A percentile compares a stretch with the other conserved stretches of the same genome.
Evolutionary conservation across 2,329 filamentous ascomycete genomes (phyloP).

Genomic region (Arthrobotrys sphaeroides): DNA sequence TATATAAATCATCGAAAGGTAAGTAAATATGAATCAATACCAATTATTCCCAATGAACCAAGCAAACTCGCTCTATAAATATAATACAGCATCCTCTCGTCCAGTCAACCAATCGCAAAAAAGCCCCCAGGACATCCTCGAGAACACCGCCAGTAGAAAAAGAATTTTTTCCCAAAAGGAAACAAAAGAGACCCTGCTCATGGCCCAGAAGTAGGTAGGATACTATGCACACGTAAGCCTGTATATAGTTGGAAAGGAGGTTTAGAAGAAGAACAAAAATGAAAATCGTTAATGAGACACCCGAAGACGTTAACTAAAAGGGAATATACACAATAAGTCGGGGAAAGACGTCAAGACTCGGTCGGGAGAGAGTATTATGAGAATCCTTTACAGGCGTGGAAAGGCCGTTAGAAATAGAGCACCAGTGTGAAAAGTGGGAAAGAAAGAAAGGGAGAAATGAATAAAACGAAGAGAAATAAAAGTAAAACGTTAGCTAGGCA

Average conservation of each 20-base stretch:
- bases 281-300: background rate
- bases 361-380: slow-evolving; percentile 28
- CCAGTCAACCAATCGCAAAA: slow-evolving; percentile 30
- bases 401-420: background rate
- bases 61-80: too few species aligned
- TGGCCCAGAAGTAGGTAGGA: slow-evolving; percentile 22
- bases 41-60: too few species aligned
- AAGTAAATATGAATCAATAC: slow-evolving; percentile 2
- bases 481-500: background rate
- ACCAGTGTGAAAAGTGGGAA: background rate
- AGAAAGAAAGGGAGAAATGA: background rate
- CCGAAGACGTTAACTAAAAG: background rate
- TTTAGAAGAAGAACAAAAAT: too few species aligned
- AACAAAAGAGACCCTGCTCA: slow-evolving; percentile 31
- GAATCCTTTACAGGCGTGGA: slow-evolving; percentile 32
- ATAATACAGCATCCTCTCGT: slow-evolving; percentile 38
- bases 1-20: slow-evolving; percentile 17
- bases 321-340: slow-evolving; percentile 30
- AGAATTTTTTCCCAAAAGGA: background rate
- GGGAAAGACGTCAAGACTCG: slow-evolving; percentile 58
- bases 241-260: too few species aligned
- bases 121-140: slow-evolving; percentile 36
- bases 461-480: slow-evolving; percentile 1
- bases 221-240: background rate
- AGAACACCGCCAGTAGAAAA: slow-evolving; percentile 7